Conservation (phyloP, 2,329 filamentous ascomycete species). For the Stromatinia cepivora region DNA sequence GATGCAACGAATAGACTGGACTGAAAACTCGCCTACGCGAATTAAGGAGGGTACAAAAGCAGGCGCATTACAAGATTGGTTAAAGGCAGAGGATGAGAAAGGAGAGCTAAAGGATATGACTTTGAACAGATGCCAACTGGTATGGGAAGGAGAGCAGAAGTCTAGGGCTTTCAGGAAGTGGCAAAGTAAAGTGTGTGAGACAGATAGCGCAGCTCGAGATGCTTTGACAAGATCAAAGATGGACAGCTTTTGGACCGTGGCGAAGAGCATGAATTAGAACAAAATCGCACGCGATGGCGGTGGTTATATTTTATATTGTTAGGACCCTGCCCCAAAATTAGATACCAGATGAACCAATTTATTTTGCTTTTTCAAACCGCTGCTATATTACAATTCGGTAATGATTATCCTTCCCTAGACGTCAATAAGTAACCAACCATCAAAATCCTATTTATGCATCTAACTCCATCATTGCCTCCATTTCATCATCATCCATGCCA, state of each 20-base stretch:
- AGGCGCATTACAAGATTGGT: conserved; percentile 69
- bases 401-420: background rate
- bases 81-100: conserved; percentile 74
- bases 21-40: conserved; percentile 75
- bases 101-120: conserved; percentile 80
- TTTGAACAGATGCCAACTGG: conserved; percentile 74
- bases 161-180: conserved; percentile 80
- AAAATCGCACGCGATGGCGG: background rate
- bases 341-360: conserved; percentile 15
- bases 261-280: conserved; percentile 58
- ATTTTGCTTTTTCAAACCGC: background rate
- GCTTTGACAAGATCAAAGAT: conserved; percentile 78
- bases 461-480: conserved; percentile 54
- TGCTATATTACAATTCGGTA: conserved; percentile 18
- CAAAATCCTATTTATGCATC: conserved; percentile 27
- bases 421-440: background rate
- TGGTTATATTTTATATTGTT: conserved; percentile 3
- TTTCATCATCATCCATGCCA: conserved; percentile 41
- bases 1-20: conserved; percentile 93
- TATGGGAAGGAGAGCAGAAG: conserved; percentile 92
- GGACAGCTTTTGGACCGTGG: conserved; percentile 92
- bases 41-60: conserved; percentile 62
- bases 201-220: conserved; percentile 84
- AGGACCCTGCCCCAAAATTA: conserved; percentile 5
- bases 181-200: conserved; percentile 88